These are phyloP conservation scores for Sequoia sempervirens DNA, from an alignment of 75 land plant genomes.

Conservation along the genomic window DNA sequence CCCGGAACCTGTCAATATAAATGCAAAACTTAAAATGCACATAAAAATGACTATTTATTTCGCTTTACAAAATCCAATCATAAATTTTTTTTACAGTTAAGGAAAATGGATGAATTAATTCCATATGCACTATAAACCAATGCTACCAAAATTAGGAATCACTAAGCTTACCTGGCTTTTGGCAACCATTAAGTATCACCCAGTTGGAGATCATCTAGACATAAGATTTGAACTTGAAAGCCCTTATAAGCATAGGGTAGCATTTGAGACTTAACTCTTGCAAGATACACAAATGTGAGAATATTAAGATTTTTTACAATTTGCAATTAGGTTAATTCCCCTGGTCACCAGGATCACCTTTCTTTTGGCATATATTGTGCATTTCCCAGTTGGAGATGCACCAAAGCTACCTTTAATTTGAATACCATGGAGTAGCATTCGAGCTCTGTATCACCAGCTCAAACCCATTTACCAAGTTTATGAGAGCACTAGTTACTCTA, in stretches of 20 bases:
- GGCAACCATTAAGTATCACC: background rate
- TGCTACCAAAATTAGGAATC: background rate
- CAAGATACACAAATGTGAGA: background rate
- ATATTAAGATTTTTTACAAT: background rate
- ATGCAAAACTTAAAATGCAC: background rate
- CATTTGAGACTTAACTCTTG: background rate
- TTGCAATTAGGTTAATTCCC: background rate
- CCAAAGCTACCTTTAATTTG: background rate
- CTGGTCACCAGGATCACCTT: background rate
- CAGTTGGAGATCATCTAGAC: background rate
- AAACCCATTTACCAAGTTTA: background rate
- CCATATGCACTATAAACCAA: background rate
- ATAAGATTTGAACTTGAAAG: background rate
- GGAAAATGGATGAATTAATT: background rate
- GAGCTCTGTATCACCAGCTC: background rate
- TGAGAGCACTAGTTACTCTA: background rate
- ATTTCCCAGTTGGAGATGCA: background rate
- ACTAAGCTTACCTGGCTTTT: background rate
- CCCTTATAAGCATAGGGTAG: background rate
- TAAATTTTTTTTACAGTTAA: background rate
- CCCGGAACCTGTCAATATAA: slow-evolving; percentile 70
- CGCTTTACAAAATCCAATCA: background rate
- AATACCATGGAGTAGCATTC: background rate
- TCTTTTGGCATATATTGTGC: background rate
- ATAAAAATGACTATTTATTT: background rate